A percentile compares a stretch with the other conserved stretches of the same genome.
Evolutionary conservation across 768 basidiomycete species (phyloP).

Genomic region (Baorangia bicolor): DNA sequence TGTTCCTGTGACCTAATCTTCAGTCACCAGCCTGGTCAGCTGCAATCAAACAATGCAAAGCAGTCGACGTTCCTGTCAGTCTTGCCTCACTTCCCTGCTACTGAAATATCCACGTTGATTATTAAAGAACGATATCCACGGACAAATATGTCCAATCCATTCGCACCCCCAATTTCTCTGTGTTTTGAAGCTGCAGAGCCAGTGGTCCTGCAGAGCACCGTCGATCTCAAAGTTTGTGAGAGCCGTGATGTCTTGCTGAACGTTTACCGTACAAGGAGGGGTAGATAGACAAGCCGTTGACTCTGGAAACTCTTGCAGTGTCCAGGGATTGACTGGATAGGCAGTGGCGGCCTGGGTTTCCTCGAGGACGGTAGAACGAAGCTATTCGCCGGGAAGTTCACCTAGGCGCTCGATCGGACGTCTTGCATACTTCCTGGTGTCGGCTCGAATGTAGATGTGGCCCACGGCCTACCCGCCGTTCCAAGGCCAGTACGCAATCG

Average conservation of each 20-base stretch:
- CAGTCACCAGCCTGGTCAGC: background rate
- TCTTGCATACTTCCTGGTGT: background rate
- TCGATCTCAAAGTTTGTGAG: background rate
- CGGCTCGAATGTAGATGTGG: background rate
- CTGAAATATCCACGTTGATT: background rate
- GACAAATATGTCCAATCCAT: background rate
- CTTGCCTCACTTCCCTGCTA: background rate
- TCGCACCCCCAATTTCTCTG: too few species aligned
- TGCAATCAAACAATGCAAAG: too few species aligned
- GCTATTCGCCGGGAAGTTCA: background rate
- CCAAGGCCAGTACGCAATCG: background rate
- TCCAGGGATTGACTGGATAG: background rate
- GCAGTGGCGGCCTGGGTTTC: background rate
- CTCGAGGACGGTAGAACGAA: background rate
- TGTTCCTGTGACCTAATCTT: background rate
- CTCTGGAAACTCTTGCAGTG: background rate
- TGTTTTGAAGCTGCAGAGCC: background rate
- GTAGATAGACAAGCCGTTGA: too few species aligned
- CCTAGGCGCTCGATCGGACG: too few species aligned
- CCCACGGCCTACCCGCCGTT: background rate
- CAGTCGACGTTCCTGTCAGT: too few species aligned
- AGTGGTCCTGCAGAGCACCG: background rate
- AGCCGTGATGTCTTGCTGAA: too few species aligned
- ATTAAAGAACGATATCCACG: background rate
- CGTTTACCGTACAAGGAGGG: background rate